These are phyloP conservation scores for Berberis vulgaris DNA, from an alignment of 164 flowering plant species.

Conservation along the genomic window DNA sequence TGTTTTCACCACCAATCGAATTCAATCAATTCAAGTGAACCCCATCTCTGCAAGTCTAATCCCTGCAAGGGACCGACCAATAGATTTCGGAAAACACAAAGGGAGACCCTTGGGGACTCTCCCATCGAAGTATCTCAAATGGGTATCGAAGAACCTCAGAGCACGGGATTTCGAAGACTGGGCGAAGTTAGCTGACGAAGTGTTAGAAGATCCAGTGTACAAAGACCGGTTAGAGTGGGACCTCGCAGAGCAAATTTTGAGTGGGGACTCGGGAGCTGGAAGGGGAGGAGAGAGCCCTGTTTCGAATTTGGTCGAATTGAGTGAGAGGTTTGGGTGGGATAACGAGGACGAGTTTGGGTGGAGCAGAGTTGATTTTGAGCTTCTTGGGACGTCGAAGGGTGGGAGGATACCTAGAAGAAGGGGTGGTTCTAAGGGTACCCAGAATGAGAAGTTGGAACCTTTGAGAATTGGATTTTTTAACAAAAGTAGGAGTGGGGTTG, in stretches of 20 bases:
- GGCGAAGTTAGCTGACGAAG: conserved; percentile 69
- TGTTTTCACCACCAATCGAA: conserved; percentile 8
- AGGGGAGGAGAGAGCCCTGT: conserved; percentile 16
- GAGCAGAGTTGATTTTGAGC: conserved; percentile 49
- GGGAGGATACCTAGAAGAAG: conserved; percentile 52
- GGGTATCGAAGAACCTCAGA: conserved; percentile 68
- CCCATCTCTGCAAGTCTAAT: conserved; percentile 3
- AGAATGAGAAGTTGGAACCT: not conserved
- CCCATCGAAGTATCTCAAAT: conserved; percentile 68
- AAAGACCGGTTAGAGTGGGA: conserved; percentile 80
- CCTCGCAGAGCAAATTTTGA: conserved; percentile 39
- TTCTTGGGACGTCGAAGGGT: conserved; percentile 67
- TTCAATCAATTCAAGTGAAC: not conserved
- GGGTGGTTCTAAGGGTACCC: not conserved
- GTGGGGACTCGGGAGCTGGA: conserved; percentile 22
- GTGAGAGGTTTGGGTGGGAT: conserved; percentile 79
- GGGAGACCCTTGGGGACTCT: conserved; percentile 75
- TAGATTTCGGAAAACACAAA: conserved; percentile 73
- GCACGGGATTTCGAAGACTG: conserved; percentile 53
- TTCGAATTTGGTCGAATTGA: conserved; percentile 43
- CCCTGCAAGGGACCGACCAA: conserved; percentile 57
- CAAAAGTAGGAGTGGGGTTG: not conserved
- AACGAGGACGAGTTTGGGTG: conserved; percentile 55
- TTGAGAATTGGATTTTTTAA: not conserved
- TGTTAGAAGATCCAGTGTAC: conserved; percentile 71